A percentile compares a stretch with the other conserved stretches of the same genome.
These are phyloP conservation scores for Marasmius tenuissimus DNA, from an alignment of 1,284 basidiomycete genomes.

Conservation along the genomic window DNA sequence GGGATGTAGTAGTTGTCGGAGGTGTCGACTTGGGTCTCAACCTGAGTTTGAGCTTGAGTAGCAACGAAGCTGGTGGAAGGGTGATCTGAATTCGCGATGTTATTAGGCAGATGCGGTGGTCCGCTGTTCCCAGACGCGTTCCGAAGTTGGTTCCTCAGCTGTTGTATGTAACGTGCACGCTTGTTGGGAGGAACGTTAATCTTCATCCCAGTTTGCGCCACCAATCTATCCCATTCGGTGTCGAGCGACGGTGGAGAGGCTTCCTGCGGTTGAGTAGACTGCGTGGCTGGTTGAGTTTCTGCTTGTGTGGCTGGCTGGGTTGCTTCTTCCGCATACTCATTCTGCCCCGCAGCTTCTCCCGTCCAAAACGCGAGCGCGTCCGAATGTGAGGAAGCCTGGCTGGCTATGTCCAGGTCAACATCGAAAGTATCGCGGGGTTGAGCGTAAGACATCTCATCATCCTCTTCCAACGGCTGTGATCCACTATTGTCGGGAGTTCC, in stretches of 20 bases:
- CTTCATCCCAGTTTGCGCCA: background rate
- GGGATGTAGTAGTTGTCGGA: background rate
- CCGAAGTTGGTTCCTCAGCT: background rate
- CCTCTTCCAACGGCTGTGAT: constrained; percentile 3
- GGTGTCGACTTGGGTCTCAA: background rate
- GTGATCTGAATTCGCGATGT: background rate
- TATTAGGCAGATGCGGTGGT: background rate
- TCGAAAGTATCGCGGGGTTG: constrained; percentile 1
- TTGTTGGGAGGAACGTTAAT: background rate
- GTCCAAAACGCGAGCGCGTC: background rate
- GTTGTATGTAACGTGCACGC: background rate
- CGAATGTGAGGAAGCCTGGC: constrained; percentile 5
- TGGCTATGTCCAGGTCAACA: constrained; percentile 4
- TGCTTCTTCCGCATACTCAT: background rate
- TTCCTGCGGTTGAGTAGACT: constrained; percentile 1
- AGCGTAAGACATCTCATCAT: background rate
- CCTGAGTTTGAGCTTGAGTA: background rate
- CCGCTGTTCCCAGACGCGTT: background rate
- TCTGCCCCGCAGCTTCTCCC: background rate
- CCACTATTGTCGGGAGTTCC: constrained; percentile 35
- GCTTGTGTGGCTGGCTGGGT: constrained; percentile 8
- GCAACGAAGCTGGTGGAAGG: too few relatives aligned
- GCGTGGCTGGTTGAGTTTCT: constrained; percentile 30
- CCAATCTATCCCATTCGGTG: background rate
- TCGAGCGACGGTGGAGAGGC: background rate